Evolutionary conservation across 148 eudicot genomes (phyloP).

Genomic region (Cornus florida): DNA sequence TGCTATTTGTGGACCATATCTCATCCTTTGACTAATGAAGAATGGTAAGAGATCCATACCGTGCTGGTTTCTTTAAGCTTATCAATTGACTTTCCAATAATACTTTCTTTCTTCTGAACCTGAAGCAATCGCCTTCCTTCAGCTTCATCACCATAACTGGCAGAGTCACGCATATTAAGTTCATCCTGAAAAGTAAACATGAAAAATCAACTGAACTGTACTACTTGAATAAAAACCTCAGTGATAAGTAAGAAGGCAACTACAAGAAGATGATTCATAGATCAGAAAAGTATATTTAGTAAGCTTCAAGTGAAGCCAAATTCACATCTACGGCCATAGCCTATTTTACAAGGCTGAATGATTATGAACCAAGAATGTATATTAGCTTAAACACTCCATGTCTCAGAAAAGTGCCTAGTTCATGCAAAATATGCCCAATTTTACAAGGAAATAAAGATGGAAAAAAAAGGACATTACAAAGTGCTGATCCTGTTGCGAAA

Average conservation of each 20-base stretch:
- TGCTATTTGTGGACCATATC: neutral
- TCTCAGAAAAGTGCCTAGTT: neutral
- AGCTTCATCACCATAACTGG: conserved; percentile 24
- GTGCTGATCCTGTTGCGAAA: no score
- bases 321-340: neutral
- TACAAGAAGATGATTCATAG: neutral
- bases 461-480: no score
- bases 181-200: conserved; percentile 49
- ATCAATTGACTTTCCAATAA: conserved; percentile 75
- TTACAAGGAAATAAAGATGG: no score
- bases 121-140: conserved; percentile 39
- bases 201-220: neutral
- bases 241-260: conserved; percentile 8
- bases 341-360: neutral
- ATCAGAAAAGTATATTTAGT: neutral
- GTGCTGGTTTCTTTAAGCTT: conserved; percentile 87
- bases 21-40: conserved; percentile 5
- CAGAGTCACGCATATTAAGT: conserved; percentile 26
- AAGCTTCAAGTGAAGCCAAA: neutral
- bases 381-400: neutral
- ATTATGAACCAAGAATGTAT: neutral
- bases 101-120: conserved; percentile 60
- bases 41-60: conserved; percentile 41
- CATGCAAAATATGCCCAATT: no score
- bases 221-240: conserved; percentile 4